phyloP scores from a whole-genome alignment of 805 yeast species.

The Blastobotrys muscicola region DNA sequence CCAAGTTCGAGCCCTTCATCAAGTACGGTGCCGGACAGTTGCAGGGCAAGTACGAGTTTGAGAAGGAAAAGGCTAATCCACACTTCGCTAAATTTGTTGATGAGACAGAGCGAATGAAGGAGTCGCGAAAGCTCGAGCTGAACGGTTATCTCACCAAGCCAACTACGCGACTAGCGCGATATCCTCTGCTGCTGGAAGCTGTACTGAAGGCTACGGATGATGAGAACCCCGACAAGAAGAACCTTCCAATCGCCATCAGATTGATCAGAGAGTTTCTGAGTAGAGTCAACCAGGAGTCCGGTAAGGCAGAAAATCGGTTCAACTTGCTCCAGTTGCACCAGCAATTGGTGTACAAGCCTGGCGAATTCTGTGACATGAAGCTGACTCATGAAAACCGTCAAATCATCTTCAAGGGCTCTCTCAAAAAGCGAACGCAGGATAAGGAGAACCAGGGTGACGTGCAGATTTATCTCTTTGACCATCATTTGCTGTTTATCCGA shows the following conservation, averaged over 20 bases:
- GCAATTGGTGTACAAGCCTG: conserved; percentile 67
- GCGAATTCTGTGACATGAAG: conserved; percentile 79
- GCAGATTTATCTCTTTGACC: conserved; percentile 81
- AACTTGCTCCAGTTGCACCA: conserved; percentile 81
- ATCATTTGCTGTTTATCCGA: conserved; percentile 75
- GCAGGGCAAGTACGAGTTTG: conserved; percentile 91
- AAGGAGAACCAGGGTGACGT: conserved; percentile 68
- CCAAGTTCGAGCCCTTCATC: conserved; percentile 85
- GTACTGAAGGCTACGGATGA: conserved; percentile 73
- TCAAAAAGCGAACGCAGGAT: conserved; percentile 67
- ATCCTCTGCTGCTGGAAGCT: conserved; percentile 74
- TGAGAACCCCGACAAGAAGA: conserved; percentile 62
- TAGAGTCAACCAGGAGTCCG: conserved; percentile 77
- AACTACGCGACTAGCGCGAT: conserved; percentile 90
- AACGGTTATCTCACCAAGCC: conserved; percentile 92
- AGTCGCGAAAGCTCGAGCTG: conserved; percentile 80
- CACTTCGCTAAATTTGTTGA: conserved; percentile 89
- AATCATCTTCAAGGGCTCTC: conserved; percentile 67
- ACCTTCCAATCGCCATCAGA: conserved; percentile 62
- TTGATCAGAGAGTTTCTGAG: conserved; percentile 66
- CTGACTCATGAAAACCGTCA: conserved; percentile 72
- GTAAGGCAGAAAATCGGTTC: conserved; percentile 88
- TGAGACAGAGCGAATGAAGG: conserved; percentile 77
- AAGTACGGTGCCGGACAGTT: conserved; percentile 91
- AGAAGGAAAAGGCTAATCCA: conserved; percentile 85